Evolutionary conservation across 176 grass and related monocot species (phyloP).

Genomic region (Carex cristatella): DNA sequence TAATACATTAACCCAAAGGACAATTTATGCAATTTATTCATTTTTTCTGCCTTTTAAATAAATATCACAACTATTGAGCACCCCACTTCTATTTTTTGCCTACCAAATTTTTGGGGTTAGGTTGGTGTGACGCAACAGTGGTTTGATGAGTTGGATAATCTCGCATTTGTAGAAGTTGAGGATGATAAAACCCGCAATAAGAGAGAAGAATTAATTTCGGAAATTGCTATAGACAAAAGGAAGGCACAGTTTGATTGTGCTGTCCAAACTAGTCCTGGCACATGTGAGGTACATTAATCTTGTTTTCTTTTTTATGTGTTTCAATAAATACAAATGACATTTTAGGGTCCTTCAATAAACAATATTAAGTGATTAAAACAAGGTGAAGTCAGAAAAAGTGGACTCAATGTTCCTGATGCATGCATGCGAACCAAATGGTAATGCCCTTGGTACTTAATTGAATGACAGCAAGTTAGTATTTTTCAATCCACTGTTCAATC

Average conservation of each 20-base stretch:
- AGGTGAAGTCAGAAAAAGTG: not conserved
- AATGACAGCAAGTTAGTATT: not conserved
- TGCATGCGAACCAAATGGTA: not conserved
- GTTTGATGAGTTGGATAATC: slow-evolving; percentile 93
- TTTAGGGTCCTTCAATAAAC: not conserved
- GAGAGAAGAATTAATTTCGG: slow-evolving; percentile 23
- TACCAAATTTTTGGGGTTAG: slow-evolving; percentile 21
- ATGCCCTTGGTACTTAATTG: not conserved
- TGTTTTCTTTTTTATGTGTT: not conserved
- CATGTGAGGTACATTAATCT: slow-evolving; percentile 49
- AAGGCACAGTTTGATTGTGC: slow-evolving; percentile 47
- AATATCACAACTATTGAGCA: not conserved
- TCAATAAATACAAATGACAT: not conserved
- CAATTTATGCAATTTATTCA: not conserved
- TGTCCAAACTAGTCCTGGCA: slow-evolving; percentile 76
- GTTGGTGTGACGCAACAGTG: slow-evolving; percentile 83
- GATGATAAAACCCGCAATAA: slow-evolving; percentile 33
- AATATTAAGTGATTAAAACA: not conserved
- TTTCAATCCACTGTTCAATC: not conserved
- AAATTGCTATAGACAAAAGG: slow-evolving; percentile 40
- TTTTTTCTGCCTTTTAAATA: not conserved
- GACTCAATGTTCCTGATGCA: not conserved
- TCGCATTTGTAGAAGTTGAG: slow-evolving; percentile 52
- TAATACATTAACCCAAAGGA: not conserved
- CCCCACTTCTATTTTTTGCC: not conserved